Base-by-base conservation (phyloP, 2,329 filamentous ascomycete species). In the Diaporthe ampelina region DNA sequence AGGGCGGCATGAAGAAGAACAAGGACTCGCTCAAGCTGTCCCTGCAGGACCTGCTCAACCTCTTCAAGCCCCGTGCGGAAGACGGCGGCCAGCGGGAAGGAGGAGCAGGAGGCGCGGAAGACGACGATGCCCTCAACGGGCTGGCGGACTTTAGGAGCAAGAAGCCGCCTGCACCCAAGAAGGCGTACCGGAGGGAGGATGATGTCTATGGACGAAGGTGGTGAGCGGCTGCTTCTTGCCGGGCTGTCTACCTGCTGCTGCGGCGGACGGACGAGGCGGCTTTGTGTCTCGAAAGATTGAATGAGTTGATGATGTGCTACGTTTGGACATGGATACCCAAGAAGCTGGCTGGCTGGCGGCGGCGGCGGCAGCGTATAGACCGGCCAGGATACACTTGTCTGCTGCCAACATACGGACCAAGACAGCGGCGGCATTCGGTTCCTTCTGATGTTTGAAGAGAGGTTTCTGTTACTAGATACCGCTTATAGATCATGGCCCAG, bases 11-110 rank as follows among this genome's bases (percentile, higher is more conserved):
- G 81, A 94, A 88, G 76, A 90, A 91, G 81, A 71, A 74, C 26
- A 94, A 93, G 75, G 90, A 86, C 72, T 90, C 92, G 21, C 91
- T 94, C 81, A 98, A 98, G 85, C 88, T 99, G 67, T 94, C 93
- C 63, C 92, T 98, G 90, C 93, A 95, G 81, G 97, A 99, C 84
- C 97, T 99, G 82, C 89, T 99, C 83, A 92, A 94, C 67, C 88
- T 99, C 73, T 99, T 99, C 86, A 91, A 91, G 76, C 91, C 83
- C 50, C 84, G 84, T 26, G 81, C 84, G 68, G 85, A 83, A 35
- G 83, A 85, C 54, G 82, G 9, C 58, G 72, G 72, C 65, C 32
- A 67, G 40, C 40, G 40, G 6, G 40, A 15, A 19, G 40, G 40
- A 19, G 40, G 37, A 13, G 79, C 81, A 24, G 80, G 81, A 17